Conservation (phyloP, 306 rosid genomes). For the Ormosia emarginata region DNA sequence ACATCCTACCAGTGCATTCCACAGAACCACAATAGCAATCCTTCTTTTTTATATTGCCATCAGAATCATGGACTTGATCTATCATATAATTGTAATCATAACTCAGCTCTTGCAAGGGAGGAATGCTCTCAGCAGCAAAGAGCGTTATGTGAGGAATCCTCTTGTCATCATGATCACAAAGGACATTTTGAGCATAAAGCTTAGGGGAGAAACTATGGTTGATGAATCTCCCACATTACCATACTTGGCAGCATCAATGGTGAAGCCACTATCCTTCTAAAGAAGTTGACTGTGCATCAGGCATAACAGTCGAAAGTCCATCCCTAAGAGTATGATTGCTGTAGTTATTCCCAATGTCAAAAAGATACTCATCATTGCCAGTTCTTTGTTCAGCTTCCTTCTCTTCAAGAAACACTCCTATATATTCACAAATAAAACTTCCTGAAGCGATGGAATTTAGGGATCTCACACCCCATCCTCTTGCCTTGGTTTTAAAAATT, state of each 20-base stretch:
- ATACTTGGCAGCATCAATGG: constrained; percentile 54
- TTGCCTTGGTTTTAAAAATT: constrained; percentile 52
- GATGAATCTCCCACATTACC: constrained; percentile 73
- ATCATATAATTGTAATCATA: constrained; percentile 54
- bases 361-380: constrained; percentile 58
- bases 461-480: constrained; percentile 86
- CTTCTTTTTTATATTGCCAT: constrained; percentile 66
- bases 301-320: constrained; percentile 35
- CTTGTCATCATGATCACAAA: constrained; percentile 56
- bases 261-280: constrained; percentile 35
- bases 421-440: constrained; percentile 68
- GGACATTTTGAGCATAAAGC: constrained; percentile 63
- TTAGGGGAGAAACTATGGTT: constrained; percentile 80
- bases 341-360: constrained; percentile 55
- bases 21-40: constrained; percentile 58
- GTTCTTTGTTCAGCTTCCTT: constrained; percentile 55
- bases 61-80: constrained; percentile 48
- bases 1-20: constrained; percentile 64
- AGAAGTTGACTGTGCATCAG: constrained; percentile 26
- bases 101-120: constrained; percentile 53
- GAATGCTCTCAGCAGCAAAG: constrained; percentile 63
- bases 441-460: constrained; percentile 60
- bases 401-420: constrained; percentile 62
- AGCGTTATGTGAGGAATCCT: constrained; percentile 74
- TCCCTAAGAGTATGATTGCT: constrained; percentile 36